These are phyloP conservation scores for Helianthus tuberosus DNA, from an alignment of 129 eudicot species.

Conservation along the genomic window DNA sequence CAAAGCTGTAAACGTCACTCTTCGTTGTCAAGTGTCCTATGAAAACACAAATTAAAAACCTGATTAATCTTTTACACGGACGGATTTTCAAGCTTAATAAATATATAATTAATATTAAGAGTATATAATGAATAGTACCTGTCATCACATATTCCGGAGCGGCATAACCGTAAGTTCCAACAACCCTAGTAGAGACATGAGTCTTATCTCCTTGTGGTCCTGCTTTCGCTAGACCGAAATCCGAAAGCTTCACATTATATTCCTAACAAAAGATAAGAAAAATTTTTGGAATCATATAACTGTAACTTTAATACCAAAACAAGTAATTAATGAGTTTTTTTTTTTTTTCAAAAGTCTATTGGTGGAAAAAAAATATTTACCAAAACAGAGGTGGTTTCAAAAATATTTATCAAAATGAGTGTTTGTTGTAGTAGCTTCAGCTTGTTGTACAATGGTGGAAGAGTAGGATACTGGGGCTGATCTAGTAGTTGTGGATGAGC, in stretches of 20 bases:
- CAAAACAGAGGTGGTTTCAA: too few species aligned
- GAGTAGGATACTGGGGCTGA: too few species aligned
- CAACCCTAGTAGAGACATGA: conserved; percentile 93
- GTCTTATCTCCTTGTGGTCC: conserved; percentile 99
- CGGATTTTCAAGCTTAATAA: not conserved
- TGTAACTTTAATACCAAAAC: not conserved
- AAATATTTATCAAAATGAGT: too few species aligned
- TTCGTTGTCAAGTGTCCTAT: conserved; percentile 90
- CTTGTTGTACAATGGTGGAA: too few species aligned
- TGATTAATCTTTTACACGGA: not conserved
- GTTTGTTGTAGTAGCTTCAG: too few species aligned
- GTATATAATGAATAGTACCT: conserved; percentile 41
- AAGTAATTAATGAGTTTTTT: too few species aligned
- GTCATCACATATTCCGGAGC: conserved; percentile 99
- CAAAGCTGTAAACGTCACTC: conserved; percentile 93
- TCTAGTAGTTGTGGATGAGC: too few species aligned
- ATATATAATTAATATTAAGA: not conserved
- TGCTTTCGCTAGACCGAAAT: conserved; percentile 97
- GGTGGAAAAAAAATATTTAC: too few species aligned
- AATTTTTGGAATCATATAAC: not conserved
- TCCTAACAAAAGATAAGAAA: conserved; percentile 44
- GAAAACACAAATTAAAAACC: conserved; percentile 2
- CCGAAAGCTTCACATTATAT: conserved; percentile 92
- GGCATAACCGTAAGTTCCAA: conserved; percentile 96
- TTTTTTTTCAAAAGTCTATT: too few species aligned